Evolutionary conservation across 208 protist genomes (phyloP), one percentile per base, ranked within the genome.

Genomic region (Leishmania braziliensis): DNA sequence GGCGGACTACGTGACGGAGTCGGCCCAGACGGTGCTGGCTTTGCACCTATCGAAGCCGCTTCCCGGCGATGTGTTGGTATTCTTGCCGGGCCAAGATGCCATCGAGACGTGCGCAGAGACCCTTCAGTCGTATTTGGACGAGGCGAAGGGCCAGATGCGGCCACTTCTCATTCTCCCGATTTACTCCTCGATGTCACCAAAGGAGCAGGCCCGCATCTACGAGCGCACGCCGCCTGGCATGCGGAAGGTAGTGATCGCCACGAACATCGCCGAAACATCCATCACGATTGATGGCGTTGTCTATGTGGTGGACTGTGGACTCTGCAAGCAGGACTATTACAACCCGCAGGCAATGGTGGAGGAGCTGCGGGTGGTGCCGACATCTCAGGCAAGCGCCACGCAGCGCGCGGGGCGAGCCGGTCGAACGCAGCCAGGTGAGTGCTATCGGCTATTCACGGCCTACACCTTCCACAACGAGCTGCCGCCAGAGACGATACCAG

Each of bases 221-320:
- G 96, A 99, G 80, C 91, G 92, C n/a, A 95, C 98, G 10, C 96
- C 96, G 53, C 78, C 87, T 10, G 88, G 93, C 70, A 90, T 82
- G 3, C 90, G 99, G 65, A 99, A 99, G 86, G 90, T 99, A 29
- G 97, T 99, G 48, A 93, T 99, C 51, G 98, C 99, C 0, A 99
- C 99, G 39, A 99, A 99, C 89, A 99, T 99, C 88, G 99, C 99
- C 53, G 99, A 99, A 80, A 99, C 99, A 4, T 99, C 98, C 53
- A 96, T 99, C 75, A 99, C 99, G 1, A 99, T 99, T 79, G 99
- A 99, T 88, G 99, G 99, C 73, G 98, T 99, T 51, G 97, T 98
- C 46, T 99, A 99, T 89, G 99, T 99, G 58, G 95, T 99, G 46
- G 99, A 99, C 85, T 99, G 98, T 62, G 99, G 98, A 9, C 96